Evolutionary conservation across 1,284 basidiomycete genomes (phyloP).

Genomic region (Meira miltonrushii): DNA sequence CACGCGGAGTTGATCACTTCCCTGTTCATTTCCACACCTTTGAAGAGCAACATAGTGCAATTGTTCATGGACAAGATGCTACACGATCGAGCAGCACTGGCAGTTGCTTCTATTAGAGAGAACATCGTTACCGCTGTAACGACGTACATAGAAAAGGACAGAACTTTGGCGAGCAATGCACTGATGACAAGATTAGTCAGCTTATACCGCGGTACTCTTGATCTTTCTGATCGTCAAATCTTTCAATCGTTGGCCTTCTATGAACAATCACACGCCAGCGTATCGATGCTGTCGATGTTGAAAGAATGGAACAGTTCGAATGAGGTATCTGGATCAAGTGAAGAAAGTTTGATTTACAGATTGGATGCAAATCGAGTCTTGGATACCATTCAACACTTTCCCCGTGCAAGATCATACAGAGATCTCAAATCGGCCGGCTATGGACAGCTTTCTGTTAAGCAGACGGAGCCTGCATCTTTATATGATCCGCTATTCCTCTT

Average conservation of each 20-base stretch:
- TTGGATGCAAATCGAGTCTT: slow-evolving; percentile 69
- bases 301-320: slow-evolving; percentile 16
- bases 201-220: no score
- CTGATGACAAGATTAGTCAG: slow-evolving; percentile 56
- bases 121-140: slow-evolving; percentile 66
- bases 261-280: slow-evolving; percentile 44
- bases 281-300: slow-evolving; percentile 56
- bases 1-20: slow-evolving; percentile 59
- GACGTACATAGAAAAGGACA: slow-evolving; percentile 71
- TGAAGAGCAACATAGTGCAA: not conserved
- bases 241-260: slow-evolving; percentile 72
- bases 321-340: no score
- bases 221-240: slow-evolving; percentile 62
- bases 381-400: slow-evolving; percentile 69
- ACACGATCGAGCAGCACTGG: not conserved
- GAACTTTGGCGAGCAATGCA: slow-evolving; percentile 72
- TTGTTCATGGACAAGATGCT: not conserved
- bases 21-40: slow-evolving; percentile 33
- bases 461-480: not conserved
- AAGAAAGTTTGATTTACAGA: slow-evolving; percentile 56
- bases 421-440: not conserved
- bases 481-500: slow-evolving; percentile 81
- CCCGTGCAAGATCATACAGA: slow-evolving; percentile 50
- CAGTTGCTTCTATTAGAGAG: slow-evolving; percentile 12
- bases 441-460: not conserved